Percentiles rank a stretch among this genome's conserved stretches.
phyloP scores from a whole-genome alignment of 2,329 filamentous ascomycete species.

The Sporothrix brasiliensis region DNA sequence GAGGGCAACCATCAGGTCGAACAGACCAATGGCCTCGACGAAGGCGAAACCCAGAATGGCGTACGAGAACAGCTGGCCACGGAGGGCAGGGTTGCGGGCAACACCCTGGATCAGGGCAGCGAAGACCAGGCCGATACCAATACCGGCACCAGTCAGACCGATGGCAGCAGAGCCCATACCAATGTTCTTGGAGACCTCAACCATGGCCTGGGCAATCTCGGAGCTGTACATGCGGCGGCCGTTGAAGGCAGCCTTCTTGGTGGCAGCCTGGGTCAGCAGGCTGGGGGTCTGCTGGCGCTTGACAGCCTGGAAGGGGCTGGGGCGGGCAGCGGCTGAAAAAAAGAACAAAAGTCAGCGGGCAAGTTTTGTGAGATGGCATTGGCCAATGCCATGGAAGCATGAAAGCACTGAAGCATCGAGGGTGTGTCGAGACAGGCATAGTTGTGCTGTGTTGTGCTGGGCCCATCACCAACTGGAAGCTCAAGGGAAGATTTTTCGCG shows the following conservation, averaged over 20 bases:
- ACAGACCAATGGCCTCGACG: conserved; percentile 64
- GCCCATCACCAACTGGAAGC: conserved; percentile 8
- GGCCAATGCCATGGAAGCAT: background rate
- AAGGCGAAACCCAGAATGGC: conserved; percentile 67
- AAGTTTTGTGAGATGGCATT: background rate
- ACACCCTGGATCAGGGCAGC: conserved; percentile 85
- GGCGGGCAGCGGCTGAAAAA: conserved; percentile 56
- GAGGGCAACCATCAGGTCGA: conserved; percentile 79
- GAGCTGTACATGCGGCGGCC: conserved; percentile 79
- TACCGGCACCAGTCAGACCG: conserved; percentile 89
- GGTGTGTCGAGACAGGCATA: background rate
- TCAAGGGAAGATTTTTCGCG: conserved; percentile 29
- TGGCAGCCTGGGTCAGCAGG: conserved; percentile 64
- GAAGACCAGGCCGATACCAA: conserved; percentile 95
- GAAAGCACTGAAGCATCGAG: conserved; percentile 13
- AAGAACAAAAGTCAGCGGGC: conserved; percentile 32
- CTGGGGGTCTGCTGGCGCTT: conserved; percentile 74
- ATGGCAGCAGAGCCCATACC: conserved; percentile 89
- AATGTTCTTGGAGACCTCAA: conserved; percentile 88
- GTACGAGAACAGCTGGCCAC: conserved; percentile 82
- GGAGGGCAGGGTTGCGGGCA: conserved; percentile 91
- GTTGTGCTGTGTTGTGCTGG: background rate
- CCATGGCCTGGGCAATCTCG: conserved; percentile 84
- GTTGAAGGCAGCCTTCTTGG: conserved; percentile 62
- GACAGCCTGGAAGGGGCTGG: conserved; percentile 70